Conservation (phyloP, 2,329 filamentous ascomycete genomes). For the Aspergillus caelatus region DNA sequence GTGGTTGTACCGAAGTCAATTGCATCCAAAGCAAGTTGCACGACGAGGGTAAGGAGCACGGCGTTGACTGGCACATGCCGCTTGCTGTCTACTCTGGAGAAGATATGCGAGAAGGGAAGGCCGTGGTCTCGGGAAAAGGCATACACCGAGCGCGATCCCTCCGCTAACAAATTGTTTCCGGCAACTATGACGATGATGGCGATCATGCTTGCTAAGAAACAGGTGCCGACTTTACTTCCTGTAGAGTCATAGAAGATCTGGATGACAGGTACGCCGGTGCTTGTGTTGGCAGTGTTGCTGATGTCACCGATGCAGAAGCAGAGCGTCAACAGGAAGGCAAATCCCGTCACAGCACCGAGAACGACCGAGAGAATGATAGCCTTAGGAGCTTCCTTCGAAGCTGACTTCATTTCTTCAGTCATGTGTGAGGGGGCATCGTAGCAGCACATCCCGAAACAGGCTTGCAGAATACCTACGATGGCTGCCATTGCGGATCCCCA, state of each 20-base stretch:
- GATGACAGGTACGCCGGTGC: conserved; percentile 56
- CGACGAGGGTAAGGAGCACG: conserved; percentile 48
- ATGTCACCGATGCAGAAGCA: conserved; percentile 59
- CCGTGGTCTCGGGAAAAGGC: conserved; percentile 55
- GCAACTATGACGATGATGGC: conserved; percentile 52
- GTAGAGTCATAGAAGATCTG: conserved; percentile 57
- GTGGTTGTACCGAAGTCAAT: conserved; percentile 60
- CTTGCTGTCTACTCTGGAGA: conserved; percentile 51
- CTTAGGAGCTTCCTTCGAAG: conserved; percentile 39
- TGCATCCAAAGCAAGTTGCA: conserved; percentile 57
- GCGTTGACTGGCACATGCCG: conserved; percentile 55
- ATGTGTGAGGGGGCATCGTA: conserved; percentile 56
- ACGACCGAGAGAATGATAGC: conserved; percentile 51
- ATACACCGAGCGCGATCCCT: conserved; percentile 51
- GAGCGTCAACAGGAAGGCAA: conserved; percentile 52
- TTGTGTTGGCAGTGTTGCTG: conserved; percentile 45
- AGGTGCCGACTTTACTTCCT: conserved; percentile 47
- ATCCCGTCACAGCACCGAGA: conserved; percentile 50
- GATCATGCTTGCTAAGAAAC: conserved; percentile 51
- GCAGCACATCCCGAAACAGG: conserved; percentile 57
- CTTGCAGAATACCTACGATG: conserved; percentile 57
- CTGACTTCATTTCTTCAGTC: conserved; percentile 55
- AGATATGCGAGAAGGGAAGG: conserved; percentile 53
- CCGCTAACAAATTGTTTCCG: conserved; percentile 51
- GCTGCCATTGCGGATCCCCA: conserved; percentile 55